A percentile compares a stretch with the other conserved stretches of the same genome.
These are phyloP conservation scores for Pseudozyma sp. DNA, from an alignment of 1,284 basidiomycete species.

Conservation along the genomic window DNA sequence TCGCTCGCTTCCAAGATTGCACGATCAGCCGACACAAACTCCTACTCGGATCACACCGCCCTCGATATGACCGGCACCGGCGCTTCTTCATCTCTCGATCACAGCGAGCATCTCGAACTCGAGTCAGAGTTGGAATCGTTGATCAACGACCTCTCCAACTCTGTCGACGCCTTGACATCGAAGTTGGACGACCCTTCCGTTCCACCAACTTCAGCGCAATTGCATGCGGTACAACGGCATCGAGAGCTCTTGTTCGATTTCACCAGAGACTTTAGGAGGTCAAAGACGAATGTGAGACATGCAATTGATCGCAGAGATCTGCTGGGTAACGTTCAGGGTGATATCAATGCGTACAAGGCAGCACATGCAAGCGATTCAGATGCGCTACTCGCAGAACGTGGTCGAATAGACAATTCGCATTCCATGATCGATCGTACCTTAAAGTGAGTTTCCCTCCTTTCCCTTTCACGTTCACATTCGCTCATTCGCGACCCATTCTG, in stretches of 20 bases:
- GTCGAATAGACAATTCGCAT: constrained; percentile 89
- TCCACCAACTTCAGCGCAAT: constrained; percentile 83
- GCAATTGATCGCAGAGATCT: constrained; percentile 88
- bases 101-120: constrained; percentile 62
- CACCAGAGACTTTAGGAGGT: constrained; percentile 74
- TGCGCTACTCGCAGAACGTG: constrained; percentile 85
- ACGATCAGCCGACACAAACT: constrained; percentile 51
- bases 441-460: constrained; percentile 74
- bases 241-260: constrained; percentile 90
- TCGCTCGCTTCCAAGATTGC: constrained; percentile 83
- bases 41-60: constrained; percentile 40
- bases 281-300: constrained; percentile 73
- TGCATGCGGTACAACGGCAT: constrained; percentile 88
- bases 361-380: constrained; percentile 81
- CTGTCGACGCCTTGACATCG: constrained; percentile 72
- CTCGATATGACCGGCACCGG: constrained; percentile 35
- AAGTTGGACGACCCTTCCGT: constrained; percentile 79
- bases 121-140: constrained; percentile 88
- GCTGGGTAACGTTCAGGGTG: constrained; percentile 89
- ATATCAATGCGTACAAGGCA: constrained; percentile 87
- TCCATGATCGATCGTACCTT: constrained; percentile 93
- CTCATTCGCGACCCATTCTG: neutral
- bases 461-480: constrained; percentile 2
- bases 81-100: constrained; percentile 13
- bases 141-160: constrained; percentile 72